phyloP scores from a whole-genome alignment of 140 eudicot genomes.

The Flaveria floridana region DNA sequence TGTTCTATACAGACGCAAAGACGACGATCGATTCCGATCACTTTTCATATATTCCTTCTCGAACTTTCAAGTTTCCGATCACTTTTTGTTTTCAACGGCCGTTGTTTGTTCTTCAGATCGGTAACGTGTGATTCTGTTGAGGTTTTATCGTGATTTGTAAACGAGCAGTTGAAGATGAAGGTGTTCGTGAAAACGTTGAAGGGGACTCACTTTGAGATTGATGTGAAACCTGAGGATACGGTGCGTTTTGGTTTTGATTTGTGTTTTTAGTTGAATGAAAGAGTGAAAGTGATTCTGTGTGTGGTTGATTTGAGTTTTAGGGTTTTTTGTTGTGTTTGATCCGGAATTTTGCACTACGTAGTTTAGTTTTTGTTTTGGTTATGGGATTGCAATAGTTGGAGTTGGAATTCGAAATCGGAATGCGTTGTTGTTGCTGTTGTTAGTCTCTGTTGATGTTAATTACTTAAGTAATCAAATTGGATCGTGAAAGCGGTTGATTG shows the following conservation, averaged over 20 bases:
- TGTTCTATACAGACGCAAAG: conserved; percentile 26
- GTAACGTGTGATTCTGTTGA: not conserved
- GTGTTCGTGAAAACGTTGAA: conserved; percentile 52
- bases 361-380: not conserved
- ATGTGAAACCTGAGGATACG: conserved; percentile 49
- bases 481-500: not conserved
- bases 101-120: conserved; percentile 9
- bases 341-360: not conserved
- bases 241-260: conserved; percentile 27
- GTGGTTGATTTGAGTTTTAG: conserved; percentile 4
- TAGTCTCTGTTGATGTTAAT: not conserved
- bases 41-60: conserved; percentile 23
- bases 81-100: not conserved
- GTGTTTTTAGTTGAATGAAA: not conserved
- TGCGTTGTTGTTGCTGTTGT: not conserved
- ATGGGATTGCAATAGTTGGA: not conserved
- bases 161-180: conserved; percentile 46
- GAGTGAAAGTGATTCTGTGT: not conserved
- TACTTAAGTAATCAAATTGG: not conserved
- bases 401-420: not conserved
- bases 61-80: conserved; percentile 30
- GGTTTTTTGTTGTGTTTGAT: conserved; percentile 29
- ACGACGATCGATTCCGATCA: conserved; percentile 20
- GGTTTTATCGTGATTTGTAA: not conserved
- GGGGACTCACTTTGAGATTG: conserved; percentile 57